Evolutionary conservation across 345 rosid species (phyloP), one percentile per base, ranked within the genome.

Genomic region (Kandelia obovata): DNA sequence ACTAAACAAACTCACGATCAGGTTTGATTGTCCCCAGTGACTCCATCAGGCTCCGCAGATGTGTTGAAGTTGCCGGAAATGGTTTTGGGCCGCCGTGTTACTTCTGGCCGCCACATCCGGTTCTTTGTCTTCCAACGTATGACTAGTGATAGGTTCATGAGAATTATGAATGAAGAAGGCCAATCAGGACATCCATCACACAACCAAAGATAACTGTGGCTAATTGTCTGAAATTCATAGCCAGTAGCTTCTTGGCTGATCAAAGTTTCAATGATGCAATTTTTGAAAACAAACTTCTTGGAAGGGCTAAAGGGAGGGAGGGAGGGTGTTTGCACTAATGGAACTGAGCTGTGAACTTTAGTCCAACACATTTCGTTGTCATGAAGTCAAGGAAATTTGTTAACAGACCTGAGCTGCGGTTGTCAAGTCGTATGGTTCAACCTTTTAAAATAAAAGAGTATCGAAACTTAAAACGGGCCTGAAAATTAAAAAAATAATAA

Each of bases 41-140:
- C 17, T 13, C 49, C 4, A 27, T 30, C 28, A 73, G 64, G 73
- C 39, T 19, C 28, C 58, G 0, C 57, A 71, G 51, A 75, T 39
- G 19, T 67, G 78, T 63, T 74, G 78, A 35, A 64, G 17, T 56
- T 67, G 70, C 39, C 9, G 46, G 64, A 74, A 75, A 56, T 79
- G 79, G 27, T 71, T 67, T 28, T 78, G 73, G 57, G 81, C 75
- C 0, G 53, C 47, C 23, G 34, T 43, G 62, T 63, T 63, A 23
- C 35, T 31, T 1, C 67, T 23, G 16, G 35, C 37, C 7, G 73
- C 62, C 64, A 46, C 56, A 64, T 27, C 58, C 49, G 34, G 11
- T n/a, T 15, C 51, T 20, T 16, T 23, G 15, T 71, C 65, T 27
- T 5, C 32, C 31, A 23, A 2, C 9, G 15, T 13, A 6, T 35